These are phyloP conservation scores for Pogostemon cablin DNA, from an alignment of 257 asterid species.

Conservation along the genomic window DNA sequence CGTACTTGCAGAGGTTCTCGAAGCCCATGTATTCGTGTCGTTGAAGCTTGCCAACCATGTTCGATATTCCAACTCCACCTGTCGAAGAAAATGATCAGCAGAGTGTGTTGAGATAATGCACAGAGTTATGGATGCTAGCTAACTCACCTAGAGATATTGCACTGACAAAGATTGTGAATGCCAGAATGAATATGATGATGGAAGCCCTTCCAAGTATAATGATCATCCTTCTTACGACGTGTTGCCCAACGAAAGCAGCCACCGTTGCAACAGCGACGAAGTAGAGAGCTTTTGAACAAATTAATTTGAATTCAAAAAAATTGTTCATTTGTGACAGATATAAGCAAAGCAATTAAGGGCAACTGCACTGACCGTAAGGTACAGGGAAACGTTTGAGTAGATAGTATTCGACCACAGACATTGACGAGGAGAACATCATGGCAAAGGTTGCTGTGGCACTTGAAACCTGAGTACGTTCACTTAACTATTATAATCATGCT, in stretches of 20 bases:
- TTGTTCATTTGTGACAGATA: neutral
- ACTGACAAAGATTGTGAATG: slow-evolving; percentile 88
- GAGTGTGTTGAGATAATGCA: neutral
- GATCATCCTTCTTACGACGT: slow-evolving; percentile 70
- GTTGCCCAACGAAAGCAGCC: slow-evolving; percentile 91
- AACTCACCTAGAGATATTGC: slow-evolving; percentile 82
- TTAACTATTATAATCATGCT: neutral
- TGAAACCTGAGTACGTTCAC: slow-evolving; percentile 62
- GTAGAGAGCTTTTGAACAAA: slow-evolving; percentile 64
- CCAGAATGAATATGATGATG: slow-evolving; percentile 81
- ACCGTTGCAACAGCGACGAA: slow-evolving; percentile 66
- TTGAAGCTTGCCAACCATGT: slow-evolving; percentile 83
- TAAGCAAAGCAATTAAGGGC: neutral
- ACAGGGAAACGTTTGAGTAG: slow-evolving; percentile 91
- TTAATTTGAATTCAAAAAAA: neutral
- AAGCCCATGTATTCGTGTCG: slow-evolving; percentile 90
- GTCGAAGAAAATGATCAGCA: slow-evolving; percentile 24
- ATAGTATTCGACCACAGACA: slow-evolving; percentile 96
- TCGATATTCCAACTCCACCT: slow-evolving; percentile 96
- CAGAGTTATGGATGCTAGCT: slow-evolving; percentile 9
- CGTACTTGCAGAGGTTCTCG: slow-evolving; percentile 87
- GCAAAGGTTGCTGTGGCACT: slow-evolving; percentile 99
- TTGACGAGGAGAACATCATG: slow-evolving; percentile 98
- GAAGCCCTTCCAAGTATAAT: slow-evolving; percentile 83
- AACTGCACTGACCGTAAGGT: slow-evolving; percentile 70